Conservation (phyloP, 805 yeast species). For the Pichia californica region DNA sequence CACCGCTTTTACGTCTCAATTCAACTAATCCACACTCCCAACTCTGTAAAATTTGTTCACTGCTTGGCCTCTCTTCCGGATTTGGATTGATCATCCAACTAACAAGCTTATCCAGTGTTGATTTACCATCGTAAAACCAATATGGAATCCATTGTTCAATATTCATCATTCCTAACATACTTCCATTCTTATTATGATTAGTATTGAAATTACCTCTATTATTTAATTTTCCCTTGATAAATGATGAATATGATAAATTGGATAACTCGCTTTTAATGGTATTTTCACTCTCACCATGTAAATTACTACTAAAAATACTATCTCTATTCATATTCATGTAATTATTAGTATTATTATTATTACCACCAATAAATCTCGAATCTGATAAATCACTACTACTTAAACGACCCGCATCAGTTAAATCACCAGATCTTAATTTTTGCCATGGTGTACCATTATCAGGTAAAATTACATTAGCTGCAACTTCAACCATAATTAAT, state of each 20-base stretch:
- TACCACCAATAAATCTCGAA: neutral
- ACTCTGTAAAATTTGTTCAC: constrained; percentile 58
- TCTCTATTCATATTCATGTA: neutral
- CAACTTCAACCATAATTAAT: constrained; percentile 86
- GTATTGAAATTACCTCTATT: neutral
- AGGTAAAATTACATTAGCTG: constrained; percentile 90
- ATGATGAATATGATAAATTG: neutral
- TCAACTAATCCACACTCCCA: constrained; percentile 77
- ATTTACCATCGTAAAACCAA: constrained; percentile 67
- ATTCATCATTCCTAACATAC: neutral
- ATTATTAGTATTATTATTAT: neutral
- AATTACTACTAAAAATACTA: neutral
- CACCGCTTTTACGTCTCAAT: constrained; percentile 78
- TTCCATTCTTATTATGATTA: neutral
- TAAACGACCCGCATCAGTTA: constrained; percentile 88
- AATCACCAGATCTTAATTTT: constrained; percentile 87
- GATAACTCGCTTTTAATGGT: neutral
- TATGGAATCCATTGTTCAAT: constrained; percentile 65
- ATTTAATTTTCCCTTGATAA: neutral
- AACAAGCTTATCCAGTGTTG: constrained; percentile 71
- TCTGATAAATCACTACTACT: constrained; percentile 59
- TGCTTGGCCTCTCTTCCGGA: constrained; percentile 76
- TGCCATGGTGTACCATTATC: constrained; percentile 98
- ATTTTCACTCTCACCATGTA: neutral
- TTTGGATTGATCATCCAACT: constrained; percentile 85